These are phyloP conservation scores for Pythium aphanidermatum DNA, from an alignment of 352 stramenopile genomes.

Conservation along the genomic window DNA sequence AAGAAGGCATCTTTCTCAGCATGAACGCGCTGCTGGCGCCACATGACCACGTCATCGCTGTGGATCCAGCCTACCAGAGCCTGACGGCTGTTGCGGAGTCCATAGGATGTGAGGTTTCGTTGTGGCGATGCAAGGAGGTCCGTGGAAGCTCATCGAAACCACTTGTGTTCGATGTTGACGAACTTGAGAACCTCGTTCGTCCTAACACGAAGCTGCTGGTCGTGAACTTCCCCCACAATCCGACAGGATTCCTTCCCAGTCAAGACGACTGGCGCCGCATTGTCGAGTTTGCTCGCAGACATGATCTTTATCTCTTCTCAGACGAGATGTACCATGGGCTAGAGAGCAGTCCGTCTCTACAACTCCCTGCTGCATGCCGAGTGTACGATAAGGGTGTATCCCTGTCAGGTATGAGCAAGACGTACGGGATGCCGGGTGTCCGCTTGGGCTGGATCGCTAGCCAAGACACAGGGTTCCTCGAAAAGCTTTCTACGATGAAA, in stretches of 20 bases:
- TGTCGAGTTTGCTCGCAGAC: constrained; percentile 27
- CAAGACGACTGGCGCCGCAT: constrained; percentile 32
- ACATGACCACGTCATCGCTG: constrained; percentile 45
- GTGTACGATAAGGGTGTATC: constrained; percentile 47
- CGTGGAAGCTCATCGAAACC: constrained; percentile 4
- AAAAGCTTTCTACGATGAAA: constrained; percentile 38
- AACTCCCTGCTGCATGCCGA: constrained; percentile 23
- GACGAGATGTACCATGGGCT: constrained; percentile 68
- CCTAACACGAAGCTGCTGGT: constrained; percentile 54
- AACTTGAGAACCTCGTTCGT: constrained; percentile 31
- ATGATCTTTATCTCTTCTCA: constrained; percentile 45
- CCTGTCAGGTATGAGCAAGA: constrained; percentile 56
- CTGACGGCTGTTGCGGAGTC: constrained; percentile 29
- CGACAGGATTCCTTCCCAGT: constrained; percentile 40
- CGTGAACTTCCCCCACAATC: constrained; percentile 78
- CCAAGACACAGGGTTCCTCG: constrained; percentile 27
- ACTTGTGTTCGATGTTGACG: constrained; percentile 31
- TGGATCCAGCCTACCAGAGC: constrained; percentile 50
- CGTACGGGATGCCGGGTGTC: constrained; percentile 38
- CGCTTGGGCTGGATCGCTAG: constrained; percentile 55
- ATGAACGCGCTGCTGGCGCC: constrained; percentile 36
- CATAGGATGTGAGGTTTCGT: constrained; percentile 31
- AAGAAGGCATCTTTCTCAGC: constrained; percentile 60
- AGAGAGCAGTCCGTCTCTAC: constrained; percentile 20
- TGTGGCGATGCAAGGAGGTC: constrained; percentile 23